Evolutionary conservation across 139 green algal species (phyloP), one percentile per base, ranked within the genome.

Genomic region (Asterochloris erici): DNA sequence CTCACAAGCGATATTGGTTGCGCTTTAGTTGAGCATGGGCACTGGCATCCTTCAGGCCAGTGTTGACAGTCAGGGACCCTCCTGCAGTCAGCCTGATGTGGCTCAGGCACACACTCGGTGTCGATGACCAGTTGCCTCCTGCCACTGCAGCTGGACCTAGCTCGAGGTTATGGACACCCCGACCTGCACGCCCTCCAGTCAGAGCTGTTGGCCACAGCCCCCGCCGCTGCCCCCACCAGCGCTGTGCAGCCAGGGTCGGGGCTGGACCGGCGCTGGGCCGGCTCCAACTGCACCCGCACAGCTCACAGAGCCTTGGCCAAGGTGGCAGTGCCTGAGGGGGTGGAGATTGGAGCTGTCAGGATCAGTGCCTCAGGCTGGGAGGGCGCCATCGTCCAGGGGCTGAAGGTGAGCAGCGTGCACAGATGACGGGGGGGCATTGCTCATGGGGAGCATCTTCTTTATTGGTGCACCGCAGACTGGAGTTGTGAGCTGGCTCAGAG

Each of bases 301-400:
- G 85, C 70, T 21, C 47, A 38, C 19, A 78, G 86, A 23, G 29
- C 11, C 63, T 24, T 29, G 11, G 82, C 62, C 19, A 62, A 14
- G 15, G 54, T 62, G 19, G 23, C 87, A 68, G 81, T 89, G 54
- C 54, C 82, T 11, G 26, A 64, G 14, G 79, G 81, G 54, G 76
- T n/a, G 19, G 75, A 82, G 10, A 86, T 96, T 11, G 90, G 82
- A 15, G 87, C 89, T 15, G 47, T 95, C 66, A 85, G 87, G 24
- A 76, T 95, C 13, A 90, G 86, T 29, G 90, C 89, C 10, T 82
- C 88, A 66, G 92, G 92, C 68, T 94, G 93, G 86, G 93, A 93
- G 77, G 91, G 88, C 16, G 90, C 83, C 82, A 79, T 97, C 12
- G 64, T 96, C 54, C 77, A 92, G 10, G 93, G 92, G 27, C 89